A percentile compares a stretch with the other conserved stretches of the same genome.
These are phyloP conservation scores for Penicillium glabrum DNA, from an alignment of 2,329 filamentous ascomycete genomes.

Conservation along the genomic window DNA sequence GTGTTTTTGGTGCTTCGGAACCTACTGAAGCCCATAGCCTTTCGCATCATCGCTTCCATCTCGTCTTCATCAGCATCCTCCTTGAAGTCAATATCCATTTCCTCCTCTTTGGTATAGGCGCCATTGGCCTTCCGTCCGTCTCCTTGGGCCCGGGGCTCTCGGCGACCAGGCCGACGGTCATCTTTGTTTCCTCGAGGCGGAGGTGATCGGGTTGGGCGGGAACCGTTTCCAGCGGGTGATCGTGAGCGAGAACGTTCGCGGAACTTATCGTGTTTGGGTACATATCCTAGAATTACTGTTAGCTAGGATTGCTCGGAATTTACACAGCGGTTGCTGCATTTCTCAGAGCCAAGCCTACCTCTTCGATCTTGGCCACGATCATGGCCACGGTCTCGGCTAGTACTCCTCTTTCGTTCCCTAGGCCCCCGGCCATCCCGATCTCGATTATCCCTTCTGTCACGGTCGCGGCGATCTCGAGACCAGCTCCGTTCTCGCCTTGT, in stretches of 20 bases:
- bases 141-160: slow-evolving; percentile 25
- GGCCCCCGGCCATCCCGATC: slow-evolving; percentile 38
- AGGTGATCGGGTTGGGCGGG: slow-evolving; percentile 30
- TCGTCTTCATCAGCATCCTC: slow-evolving; percentile 60
- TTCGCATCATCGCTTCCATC: slow-evolving; percentile 71
- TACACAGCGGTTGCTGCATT: background rate
- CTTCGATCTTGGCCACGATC: slow-evolving; percentile 38
- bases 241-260: slow-evolving; percentile 38
- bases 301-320: background rate
- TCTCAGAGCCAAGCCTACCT: slow-evolving; percentile 30
- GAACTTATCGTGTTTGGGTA: slow-evolving; percentile 33
- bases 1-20: slow-evolving; percentile 87
- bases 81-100: slow-evolving; percentile 46
- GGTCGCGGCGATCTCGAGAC: slow-evolving; percentile 43
- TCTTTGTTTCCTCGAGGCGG: slow-evolving; percentile 35
- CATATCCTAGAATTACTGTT: slow-evolving; percentile 22
- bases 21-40: slow-evolving; percentile 84
- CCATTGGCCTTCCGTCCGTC: slow-evolving; percentile 26
- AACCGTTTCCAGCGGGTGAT: slow-evolving; percentile 36
- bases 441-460: slow-evolving; percentile 32
- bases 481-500: slow-evolving; percentile 45
- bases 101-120: slow-evolving; percentile 29
- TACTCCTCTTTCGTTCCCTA: slow-evolving; percentile 41
- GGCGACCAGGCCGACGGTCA: slow-evolving; percentile 33
- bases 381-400: slow-evolving; percentile 39